Percentiles rank a stretch among this genome's conserved stretches.
phyloP scores from a whole-genome alignment of 108 stramenopile genomes.

The Fistulifera pelliculosa region DNA sequence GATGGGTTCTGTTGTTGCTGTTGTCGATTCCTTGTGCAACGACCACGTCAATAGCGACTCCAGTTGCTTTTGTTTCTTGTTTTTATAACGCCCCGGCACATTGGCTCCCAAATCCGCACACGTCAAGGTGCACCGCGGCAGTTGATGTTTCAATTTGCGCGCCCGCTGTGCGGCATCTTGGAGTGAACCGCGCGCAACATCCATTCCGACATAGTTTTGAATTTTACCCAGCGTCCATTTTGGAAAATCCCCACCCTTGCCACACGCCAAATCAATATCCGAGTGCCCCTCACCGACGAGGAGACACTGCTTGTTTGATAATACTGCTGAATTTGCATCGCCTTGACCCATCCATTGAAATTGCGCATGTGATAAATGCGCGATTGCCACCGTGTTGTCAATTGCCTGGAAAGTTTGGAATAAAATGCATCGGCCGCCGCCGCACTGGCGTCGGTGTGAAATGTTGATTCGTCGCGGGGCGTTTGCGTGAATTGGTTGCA shows the following conservation, averaged over 20 bases:
- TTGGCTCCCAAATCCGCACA: constrained; percentile 84
- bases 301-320: no score
- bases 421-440: constrained; percentile 84
- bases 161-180: constrained; percentile 87
- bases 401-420: constrained; percentile 47
- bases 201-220: constrained; percentile 87
- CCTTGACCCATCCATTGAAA: constrained; percentile 98
- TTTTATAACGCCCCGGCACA: constrained; percentile 78
- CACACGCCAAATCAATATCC: constrained; percentile 96
- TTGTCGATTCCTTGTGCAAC: constrained; percentile 42
- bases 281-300: constrained; percentile 8
- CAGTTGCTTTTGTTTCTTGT: constrained; percentile 4
- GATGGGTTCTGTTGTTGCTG: constrained; percentile 46
- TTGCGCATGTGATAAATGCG: constrained; percentile 88
- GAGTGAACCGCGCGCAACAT: constrained; percentile 93
- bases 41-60: constrained; percentile 54
- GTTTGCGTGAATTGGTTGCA: no score
- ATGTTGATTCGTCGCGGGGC: constrained; percentile 6
- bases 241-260: constrained; percentile 96
- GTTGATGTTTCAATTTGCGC: constrained; percentile 44
- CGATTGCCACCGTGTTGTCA: constrained; percentile 79
- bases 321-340: constrained; percentile 80
- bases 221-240: constrained; percentile 84
- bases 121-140: constrained; percentile 55
- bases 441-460: constrained; percentile 68